Percentiles rank a stretch among this genome's conserved stretches.
Evolutionary conservation across 2,329 filamentous ascomycete species (phyloP).

Genomic region (Aspergillus neoniger): DNA sequence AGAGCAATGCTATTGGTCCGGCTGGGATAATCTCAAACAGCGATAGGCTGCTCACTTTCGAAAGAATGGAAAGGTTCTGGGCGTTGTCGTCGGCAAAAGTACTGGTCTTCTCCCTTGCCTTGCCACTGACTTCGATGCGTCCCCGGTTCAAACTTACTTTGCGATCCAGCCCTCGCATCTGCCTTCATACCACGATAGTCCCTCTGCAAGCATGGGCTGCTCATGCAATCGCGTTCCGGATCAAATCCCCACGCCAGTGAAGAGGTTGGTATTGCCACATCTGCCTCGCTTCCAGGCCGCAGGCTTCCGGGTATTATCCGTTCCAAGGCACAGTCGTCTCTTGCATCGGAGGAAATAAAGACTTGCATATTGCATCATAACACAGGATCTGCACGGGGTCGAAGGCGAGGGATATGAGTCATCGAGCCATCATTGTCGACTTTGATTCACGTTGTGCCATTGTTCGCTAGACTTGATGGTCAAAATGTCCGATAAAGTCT

Average conservation of each 20-base stretch:
- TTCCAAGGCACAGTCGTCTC: not conserved
- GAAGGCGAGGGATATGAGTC: not conserved
- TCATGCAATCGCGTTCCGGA: not conserved
- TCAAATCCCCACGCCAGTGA: not conserved
- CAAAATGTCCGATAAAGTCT: not conserved
- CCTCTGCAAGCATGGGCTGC: not conserved
- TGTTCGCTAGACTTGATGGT: not conserved
- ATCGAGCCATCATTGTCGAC: not conserved
- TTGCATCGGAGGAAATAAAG: not conserved
- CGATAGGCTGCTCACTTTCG: too few species aligned
- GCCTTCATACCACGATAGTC: not conserved
- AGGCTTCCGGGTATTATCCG: not conserved
- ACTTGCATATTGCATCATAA: not conserved
- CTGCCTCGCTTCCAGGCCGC: not conserved
- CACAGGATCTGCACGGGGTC: not conserved
- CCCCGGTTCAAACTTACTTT: not conserved
- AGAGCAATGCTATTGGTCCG: too few species aligned
- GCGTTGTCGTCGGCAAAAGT: not conserved
- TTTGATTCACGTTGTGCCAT: too few species aligned
- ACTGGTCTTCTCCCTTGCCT: not conserved
- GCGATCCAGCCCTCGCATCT: conserved; percentile 1
- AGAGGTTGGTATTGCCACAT: not conserved
- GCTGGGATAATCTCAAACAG: too few species aligned
- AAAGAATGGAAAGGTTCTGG: too few species aligned
- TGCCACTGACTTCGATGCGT: not conserved